Percentiles rank a stretch among this genome's conserved stretches.
These are phyloP conservation scores for Peltaster fructicola DNA, from an alignment of 2,329 filamentous ascomycete genomes.

Conservation along the genomic window DNA sequence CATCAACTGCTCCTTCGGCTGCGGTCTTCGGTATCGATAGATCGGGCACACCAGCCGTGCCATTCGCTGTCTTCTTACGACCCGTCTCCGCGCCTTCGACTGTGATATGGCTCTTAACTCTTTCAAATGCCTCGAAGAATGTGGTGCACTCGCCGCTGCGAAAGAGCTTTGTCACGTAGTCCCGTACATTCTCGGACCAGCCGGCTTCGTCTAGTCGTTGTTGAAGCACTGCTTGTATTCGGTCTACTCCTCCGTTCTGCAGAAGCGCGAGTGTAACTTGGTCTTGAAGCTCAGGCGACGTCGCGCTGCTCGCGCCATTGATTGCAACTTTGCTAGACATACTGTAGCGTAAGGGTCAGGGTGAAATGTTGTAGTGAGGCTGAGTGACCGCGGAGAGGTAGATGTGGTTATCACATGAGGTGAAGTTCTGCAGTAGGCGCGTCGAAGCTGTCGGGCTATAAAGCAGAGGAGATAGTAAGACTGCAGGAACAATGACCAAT, in stretches of 20 bases:
- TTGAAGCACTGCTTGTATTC: constrained; percentile 36
- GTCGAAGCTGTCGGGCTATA: no score
- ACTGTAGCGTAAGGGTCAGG: constrained; percentile 9
- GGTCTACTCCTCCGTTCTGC: constrained; percentile 31
- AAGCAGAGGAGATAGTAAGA: no score
- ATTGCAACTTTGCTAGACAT: constrained; percentile 21
- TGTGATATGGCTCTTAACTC: constrained; percentile 29
- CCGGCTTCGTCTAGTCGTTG: constrained; percentile 38
- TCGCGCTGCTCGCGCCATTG: constrained; percentile 24
- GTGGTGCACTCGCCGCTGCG: constrained; percentile 39
- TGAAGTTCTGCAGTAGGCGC: no score
- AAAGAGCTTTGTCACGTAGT: constrained; percentile 37
- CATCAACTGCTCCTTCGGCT: constrained; percentile 32
- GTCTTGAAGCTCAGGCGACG: constrained; percentile 17
- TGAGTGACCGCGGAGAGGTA: no score
- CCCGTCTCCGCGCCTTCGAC: constrained; percentile 12
- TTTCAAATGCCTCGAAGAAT: constrained; percentile 37
- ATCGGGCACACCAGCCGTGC: constrained; percentile 12
- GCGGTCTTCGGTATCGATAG: constrained; percentile 23
- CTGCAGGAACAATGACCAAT: no score
- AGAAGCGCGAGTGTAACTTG: constrained; percentile 29
- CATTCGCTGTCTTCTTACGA: constrained; percentile 7
- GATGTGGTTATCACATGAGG: no score
- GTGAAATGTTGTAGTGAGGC: constrained; percentile 9
- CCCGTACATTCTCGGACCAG: constrained; percentile 39